phyloP scores from a whole-genome alignment of 768 basidiomycete genomes.

The Sutorius australiensis region DNA sequence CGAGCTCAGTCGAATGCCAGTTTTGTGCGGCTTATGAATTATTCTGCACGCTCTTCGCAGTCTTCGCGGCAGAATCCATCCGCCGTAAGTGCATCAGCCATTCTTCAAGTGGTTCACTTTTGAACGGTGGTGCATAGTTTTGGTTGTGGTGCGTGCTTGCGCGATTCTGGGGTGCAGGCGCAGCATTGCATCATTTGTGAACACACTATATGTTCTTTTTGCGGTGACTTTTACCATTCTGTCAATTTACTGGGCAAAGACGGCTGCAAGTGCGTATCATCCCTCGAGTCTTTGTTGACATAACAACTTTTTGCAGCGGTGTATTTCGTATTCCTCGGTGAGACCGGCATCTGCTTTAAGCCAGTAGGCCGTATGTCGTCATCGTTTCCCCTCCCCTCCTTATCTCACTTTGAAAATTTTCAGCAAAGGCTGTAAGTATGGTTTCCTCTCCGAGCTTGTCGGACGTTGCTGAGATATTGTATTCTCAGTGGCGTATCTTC shows the following conservation, averaged over 20 bases:
- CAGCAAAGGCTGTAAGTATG: constrained; percentile 11
- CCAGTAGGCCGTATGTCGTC: constrained; percentile 11
- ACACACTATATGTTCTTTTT: constrained; percentile 11
- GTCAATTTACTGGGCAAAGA: not conserved
- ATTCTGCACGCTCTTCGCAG: not conserved
- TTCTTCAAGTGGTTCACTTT: not conserved
- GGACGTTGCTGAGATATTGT: not conserved
- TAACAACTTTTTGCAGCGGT: not conserved
- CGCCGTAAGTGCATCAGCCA: constrained; percentile 15
- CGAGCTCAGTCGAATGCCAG: constrained; percentile 1
- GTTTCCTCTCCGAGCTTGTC: not conserved
- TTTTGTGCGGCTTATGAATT: constrained; percentile 13
- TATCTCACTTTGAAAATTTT: not conserved
- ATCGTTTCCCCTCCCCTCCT: not conserved
- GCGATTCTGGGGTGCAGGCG: constrained; percentile 19
- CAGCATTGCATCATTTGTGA: not conserved
- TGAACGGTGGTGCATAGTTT: constrained; percentile 8
- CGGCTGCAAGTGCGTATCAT: not conserved
- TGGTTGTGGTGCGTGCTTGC: constrained; percentile 24
- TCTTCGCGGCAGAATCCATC: constrained; percentile 19
- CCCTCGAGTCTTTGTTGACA: not conserved
- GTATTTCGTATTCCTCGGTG: constrained; percentile 6
- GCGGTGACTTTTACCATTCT: not conserved
- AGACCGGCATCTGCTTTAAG: constrained; percentile 11
- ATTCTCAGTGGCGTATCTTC: constrained; percentile 13